These are phyloP conservation scores for Massarina eburnea DNA, from an alignment of 2,329 filamentous ascomycete species.

Conservation along the genomic window DNA sequence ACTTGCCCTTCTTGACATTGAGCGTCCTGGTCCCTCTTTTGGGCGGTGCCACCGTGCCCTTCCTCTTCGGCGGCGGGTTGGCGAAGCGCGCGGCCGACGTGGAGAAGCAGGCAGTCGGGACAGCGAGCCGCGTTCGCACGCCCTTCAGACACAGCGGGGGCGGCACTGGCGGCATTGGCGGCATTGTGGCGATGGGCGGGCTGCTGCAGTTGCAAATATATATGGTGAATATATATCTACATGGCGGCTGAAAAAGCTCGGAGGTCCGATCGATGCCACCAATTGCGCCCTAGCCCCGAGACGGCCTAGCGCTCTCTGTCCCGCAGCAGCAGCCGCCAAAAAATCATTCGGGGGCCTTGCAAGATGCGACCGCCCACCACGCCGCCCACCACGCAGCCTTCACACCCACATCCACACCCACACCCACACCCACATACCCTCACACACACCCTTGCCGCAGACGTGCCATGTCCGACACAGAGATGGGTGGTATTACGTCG, in stretches of 20 bases:
- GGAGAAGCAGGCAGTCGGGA: constrained; percentile 37
- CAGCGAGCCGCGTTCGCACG: constrained; percentile 25
- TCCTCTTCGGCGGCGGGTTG: constrained; percentile 29
- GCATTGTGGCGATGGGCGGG: constrained; percentile 23
- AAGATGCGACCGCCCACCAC: not conserved
- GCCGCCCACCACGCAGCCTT: too few species aligned
- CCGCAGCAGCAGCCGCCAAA: constrained; percentile 18
- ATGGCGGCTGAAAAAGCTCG: constrained; percentile 28
- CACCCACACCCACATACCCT: too few species aligned
- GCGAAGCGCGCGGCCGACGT: constrained; percentile 35
- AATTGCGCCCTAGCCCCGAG: constrained; percentile 10
- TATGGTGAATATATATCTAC: too few species aligned
- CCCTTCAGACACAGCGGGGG: too few species aligned
- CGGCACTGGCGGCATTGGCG: too few species aligned
- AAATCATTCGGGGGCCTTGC: constrained; percentile 14
- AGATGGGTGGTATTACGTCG: constrained; percentile 35
- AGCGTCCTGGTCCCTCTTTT: constrained; percentile 44
- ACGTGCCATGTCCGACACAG: constrained; percentile 32
- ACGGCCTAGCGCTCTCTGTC: constrained; percentile 5
- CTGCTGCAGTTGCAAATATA: too few species aligned
- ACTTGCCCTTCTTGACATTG: constrained; percentile 47
- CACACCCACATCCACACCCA: not conserved
- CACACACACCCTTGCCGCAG: too few species aligned
- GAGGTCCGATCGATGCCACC: constrained; percentile 22
- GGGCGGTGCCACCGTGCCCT: constrained; percentile 27